Evolutionary conservation across 1,284 basidiomycete species (phyloP).

Genomic region (Filobasidium uniguttulatum): DNA sequence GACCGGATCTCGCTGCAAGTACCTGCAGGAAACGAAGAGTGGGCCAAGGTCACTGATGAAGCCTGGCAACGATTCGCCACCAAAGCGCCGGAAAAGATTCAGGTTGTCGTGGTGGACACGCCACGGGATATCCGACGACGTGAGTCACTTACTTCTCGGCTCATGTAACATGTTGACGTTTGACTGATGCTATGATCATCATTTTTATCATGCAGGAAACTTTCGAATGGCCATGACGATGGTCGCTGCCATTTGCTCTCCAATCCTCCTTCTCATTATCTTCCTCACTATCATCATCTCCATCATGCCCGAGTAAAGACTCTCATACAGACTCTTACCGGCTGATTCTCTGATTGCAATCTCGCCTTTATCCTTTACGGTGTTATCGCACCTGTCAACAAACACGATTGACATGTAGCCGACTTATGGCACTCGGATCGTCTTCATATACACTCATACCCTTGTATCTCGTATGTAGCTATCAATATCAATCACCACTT

Average conservation of each 20-base stretch:
- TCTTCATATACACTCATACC: too few relatives aligned
- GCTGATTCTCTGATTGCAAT: too few relatives aligned
- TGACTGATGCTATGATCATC: background rate
- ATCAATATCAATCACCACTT: too few relatives aligned
- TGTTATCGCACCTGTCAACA: too few relatives aligned
- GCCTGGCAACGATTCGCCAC: slow-evolving; percentile 18
- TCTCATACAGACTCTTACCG: too few relatives aligned
- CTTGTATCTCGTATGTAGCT: too few relatives aligned
- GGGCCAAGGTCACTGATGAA: slow-evolving; percentile 19
- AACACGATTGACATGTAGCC: too few relatives aligned
- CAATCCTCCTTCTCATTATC: background rate
- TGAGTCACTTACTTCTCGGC: slow-evolving; percentile 13
- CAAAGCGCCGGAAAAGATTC: slow-evolving; percentile 14
- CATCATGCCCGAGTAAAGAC: background rate
- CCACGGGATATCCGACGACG: slow-evolving; percentile 16
- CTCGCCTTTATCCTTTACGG: too few relatives aligned
- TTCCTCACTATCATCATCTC: background rate
- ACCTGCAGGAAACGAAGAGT: slow-evolving; percentile 10
- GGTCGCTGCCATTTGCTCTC: background rate
- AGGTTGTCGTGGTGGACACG: slow-evolving; percentile 17
- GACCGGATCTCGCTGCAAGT: slow-evolving; percentile 18
- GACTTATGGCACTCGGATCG: too few relatives aligned
- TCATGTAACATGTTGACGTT: background rate
- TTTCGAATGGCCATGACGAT: background rate
- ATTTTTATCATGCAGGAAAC: background rate